phyloP scores from a whole-genome alignment of 208 protist genomes.

The Acanthamoeba healyi region DNA sequence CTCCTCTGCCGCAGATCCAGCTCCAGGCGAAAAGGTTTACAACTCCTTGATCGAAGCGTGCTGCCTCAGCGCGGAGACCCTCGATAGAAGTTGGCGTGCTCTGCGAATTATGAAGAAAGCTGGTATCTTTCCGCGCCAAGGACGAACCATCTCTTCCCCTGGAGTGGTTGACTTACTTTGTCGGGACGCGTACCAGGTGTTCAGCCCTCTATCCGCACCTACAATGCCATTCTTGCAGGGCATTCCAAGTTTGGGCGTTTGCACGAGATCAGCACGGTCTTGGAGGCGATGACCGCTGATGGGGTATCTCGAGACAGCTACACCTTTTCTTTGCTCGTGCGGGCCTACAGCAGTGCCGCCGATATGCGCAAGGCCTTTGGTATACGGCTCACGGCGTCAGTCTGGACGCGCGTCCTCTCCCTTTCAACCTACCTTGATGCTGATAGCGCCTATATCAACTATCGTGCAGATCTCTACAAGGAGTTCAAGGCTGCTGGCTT shows the following conservation, averaged over 20 bases:
- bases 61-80: not conserved
- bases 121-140: not conserved
- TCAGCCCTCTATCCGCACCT: not conserved
- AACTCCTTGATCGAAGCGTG: constrained; percentile 36
- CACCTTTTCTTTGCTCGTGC: not conserved
- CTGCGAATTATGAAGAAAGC: constrained; percentile 22
- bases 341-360: not conserved
- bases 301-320: not conserved
- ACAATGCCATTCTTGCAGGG: not conserved
- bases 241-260: not conserved
- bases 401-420: too few relatives aligned
- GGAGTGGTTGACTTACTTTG: too few relatives aligned
- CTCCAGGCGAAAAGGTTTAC: not conserved
- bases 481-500: constrained; percentile 7
- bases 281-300: constrained; percentile 13
- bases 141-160: not conserved
- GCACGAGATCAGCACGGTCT: not conserved
- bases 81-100: constrained; percentile 13
- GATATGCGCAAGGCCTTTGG: constrained; percentile 16
- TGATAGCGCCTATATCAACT: not conserved
- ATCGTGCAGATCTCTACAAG: not conserved
- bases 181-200: not conserved
- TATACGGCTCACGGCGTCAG: not conserved
- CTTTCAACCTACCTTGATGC: too few relatives aligned
- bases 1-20: not conserved